These are phyloP conservation scores for Mycena albidolilacea DNA, from an alignment of 768 basidiomycete species.

Conservation along the genomic window DNA sequence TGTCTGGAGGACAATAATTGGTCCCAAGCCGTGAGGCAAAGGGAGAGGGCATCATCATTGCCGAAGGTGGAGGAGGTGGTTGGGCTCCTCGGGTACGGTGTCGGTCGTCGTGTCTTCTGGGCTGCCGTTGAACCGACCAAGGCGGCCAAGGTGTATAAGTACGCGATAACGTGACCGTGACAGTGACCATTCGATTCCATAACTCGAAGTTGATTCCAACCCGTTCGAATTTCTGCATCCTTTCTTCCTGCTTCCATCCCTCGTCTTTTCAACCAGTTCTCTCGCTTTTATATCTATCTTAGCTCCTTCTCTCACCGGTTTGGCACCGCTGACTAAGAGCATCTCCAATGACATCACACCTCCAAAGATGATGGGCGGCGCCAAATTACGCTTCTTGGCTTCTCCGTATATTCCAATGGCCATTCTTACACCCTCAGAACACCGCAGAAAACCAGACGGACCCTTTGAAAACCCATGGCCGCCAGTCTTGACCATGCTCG, in stretches of 20 bases:
- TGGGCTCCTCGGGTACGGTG: too few species aligned
- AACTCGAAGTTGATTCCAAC: too few species aligned
- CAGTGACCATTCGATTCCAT: too few species aligned
- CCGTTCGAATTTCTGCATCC: too few species aligned
- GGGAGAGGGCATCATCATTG: conserved; percentile 1
- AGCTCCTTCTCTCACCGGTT: neutral
- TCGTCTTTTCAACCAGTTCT: too few species aligned
- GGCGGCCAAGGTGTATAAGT: too few species aligned
- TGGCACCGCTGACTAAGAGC: neutral
- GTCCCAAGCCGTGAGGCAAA: conserved; percentile 22
- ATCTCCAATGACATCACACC: conserved; percentile 13
- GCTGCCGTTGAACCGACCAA: too few species aligned
- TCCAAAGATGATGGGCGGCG: too few species aligned
- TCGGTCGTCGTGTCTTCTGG: too few species aligned
- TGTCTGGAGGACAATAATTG: conserved; percentile 29
- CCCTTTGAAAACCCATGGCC: conserved; percentile 40
- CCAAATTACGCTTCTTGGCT: neutral
- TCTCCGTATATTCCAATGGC: conserved; percentile 18
- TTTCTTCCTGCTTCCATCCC: too few species aligned
- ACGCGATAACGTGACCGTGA: too few species aligned
- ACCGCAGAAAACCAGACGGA: conserved; percentile 19
- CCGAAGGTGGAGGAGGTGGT: too few species aligned
- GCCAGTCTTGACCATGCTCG: conserved; percentile 37
- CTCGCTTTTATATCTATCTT: neutral
- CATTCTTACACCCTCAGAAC: conserved; percentile 28